Percentiles rank a stretch among this genome's conserved stretches.
Conservation (phyloP, 2,329 filamentous ascomycete genomes). For the Pezizomycotina sp. region DNA sequence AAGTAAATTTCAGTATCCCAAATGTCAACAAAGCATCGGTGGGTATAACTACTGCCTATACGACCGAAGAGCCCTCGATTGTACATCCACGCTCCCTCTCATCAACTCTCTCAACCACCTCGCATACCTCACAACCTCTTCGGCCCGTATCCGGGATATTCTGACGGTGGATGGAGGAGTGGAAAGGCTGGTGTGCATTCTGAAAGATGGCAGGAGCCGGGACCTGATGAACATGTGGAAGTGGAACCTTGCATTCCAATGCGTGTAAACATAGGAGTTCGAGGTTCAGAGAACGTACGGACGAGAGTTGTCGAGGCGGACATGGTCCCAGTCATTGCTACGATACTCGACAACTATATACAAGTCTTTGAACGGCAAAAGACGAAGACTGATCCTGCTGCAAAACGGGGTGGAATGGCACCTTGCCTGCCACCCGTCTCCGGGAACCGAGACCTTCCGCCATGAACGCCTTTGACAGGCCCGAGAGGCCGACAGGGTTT, state of each 20-base stretch:
- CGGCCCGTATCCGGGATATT: conserved; percentile 91
- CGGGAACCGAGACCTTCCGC: conserved; percentile 28
- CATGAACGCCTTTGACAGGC: conserved; percentile 29
- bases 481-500: conserved; percentile 36
- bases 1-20: conserved; percentile 98
- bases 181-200: conserved; percentile 86
- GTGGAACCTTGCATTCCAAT: conserved; percentile 98
- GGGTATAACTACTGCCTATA: conserved; percentile 97
- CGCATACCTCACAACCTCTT: conserved; percentile 94
- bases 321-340: conserved; percentile 97
- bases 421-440: conserved; percentile 28
- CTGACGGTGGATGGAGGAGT: conserved; percentile 97
- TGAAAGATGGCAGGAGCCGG: conserved; percentile 91
- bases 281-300: conserved; percentile 82
- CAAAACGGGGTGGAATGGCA: conserved; percentile 41
- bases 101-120: conserved; percentile 99
- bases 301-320: conserved; percentile 95
- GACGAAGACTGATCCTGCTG: conserved; percentile 67
- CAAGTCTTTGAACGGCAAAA: conserved; percentile 85
- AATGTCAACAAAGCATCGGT: conserved; percentile 99
- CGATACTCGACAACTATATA: conserved; percentile 96
- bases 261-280: conserved; percentile 93
- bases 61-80: conserved; percentile 91
- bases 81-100: conserved; percentile 88
- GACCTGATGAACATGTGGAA: conserved; percentile 99